These are phyloP conservation scores for Fusarium tricinctum DNA, from an alignment of 2,329 filamentous ascomycete species.

Conservation along the genomic window DNA sequence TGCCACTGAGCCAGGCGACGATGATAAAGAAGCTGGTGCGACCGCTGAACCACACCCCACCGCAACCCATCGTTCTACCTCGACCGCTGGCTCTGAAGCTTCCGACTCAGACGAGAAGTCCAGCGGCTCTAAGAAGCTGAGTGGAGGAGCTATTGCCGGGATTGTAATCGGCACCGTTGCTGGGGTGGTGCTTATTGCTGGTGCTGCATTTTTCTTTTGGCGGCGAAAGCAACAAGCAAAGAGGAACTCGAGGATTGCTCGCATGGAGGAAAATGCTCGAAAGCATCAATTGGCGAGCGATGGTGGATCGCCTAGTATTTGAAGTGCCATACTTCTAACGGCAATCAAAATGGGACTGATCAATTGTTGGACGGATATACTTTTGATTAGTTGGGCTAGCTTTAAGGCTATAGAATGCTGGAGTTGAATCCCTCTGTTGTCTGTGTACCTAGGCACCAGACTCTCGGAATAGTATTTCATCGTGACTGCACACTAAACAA, in stretches of 20 bases:
- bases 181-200: constrained; percentile 72
- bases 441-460: too few relatives aligned
- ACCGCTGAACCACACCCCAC: constrained; percentile 26
- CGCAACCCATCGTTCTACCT: constrained; percentile 24
- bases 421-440: too few relatives aligned
- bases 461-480: too few relatives aligned
- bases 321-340: too few relatives aligned
- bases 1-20: constrained; percentile 53
- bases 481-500: too few relatives aligned
- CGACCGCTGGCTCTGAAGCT: constrained; percentile 12
- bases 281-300: constrained; percentile 36
- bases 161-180: constrained; percentile 78
- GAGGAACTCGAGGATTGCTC: constrained; percentile 34
- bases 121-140: constrained; percentile 70
- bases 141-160: constrained; percentile 80
- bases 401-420: too few relatives aligned
- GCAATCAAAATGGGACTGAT: too few relatives aligned
- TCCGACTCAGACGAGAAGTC: constrained; percentile 6
- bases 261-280: constrained; percentile 35
- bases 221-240: constrained; percentile 47
- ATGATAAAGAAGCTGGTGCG: constrained; percentile 40
- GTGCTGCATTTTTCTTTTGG: constrained; percentile 70
- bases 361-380: too few relatives aligned
- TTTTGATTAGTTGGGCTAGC: too few relatives aligned
- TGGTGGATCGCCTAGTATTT: constrained; percentile 14